Evolutionary conservation across 2,329 filamentous ascomycete genomes (phyloP).

Genomic region (Phaeophleospora eucalypticola): DNA sequence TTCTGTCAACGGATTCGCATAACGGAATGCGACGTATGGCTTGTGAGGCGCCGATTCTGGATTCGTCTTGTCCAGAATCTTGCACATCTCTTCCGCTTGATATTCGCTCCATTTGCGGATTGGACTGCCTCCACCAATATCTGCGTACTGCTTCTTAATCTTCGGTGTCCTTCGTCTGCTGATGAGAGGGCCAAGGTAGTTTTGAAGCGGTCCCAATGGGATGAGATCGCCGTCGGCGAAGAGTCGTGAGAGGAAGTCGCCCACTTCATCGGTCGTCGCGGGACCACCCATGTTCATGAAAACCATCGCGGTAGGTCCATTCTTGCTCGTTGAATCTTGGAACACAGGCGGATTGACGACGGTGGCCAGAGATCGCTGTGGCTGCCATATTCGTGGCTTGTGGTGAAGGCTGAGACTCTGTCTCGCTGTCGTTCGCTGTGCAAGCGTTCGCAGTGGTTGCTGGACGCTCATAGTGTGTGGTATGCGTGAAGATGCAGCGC

Average conservation of each 20-base stretch:
- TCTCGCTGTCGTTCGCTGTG: slow-evolving; percentile 25
- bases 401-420: slow-evolving; percentile 27
- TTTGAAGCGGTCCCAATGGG: slow-evolving; percentile 86
- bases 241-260: slow-evolving; percentile 80
- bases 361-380: slow-evolving; percentile 47
- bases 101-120: slow-evolving; percentile 98
- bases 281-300: slow-evolving; percentile 99
- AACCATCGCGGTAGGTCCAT: slow-evolving; percentile 93
- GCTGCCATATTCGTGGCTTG: slow-evolving; percentile 27
- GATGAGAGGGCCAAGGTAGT: slow-evolving; percentile 84
- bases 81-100: slow-evolving; percentile 94
- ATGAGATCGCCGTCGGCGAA: slow-evolving; percentile 96
- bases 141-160: slow-evolving; percentile 91
- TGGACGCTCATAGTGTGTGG: slow-evolving; percentile 25
- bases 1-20: slow-evolving; percentile 89
- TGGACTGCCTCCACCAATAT: slow-evolving; percentile 94
- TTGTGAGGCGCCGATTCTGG: slow-evolving; percentile 95
- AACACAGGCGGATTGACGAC: slow-evolving; percentile 68
- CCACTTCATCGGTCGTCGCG: slow-evolving; percentile 80
- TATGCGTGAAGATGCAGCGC: no score
- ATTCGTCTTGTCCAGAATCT: slow-evolving; percentile 84
- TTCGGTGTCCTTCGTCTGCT: slow-evolving; percentile 85
- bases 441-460: slow-evolving; percentile 26
- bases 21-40: slow-evolving; percentile 95
- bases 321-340: slow-evolving; percentile 64